These are phyloP conservation scores for Chlamydomonas reinhardtii DNA, from an alignment of 163 green algal species.

Conservation along the genomic window DNA sequence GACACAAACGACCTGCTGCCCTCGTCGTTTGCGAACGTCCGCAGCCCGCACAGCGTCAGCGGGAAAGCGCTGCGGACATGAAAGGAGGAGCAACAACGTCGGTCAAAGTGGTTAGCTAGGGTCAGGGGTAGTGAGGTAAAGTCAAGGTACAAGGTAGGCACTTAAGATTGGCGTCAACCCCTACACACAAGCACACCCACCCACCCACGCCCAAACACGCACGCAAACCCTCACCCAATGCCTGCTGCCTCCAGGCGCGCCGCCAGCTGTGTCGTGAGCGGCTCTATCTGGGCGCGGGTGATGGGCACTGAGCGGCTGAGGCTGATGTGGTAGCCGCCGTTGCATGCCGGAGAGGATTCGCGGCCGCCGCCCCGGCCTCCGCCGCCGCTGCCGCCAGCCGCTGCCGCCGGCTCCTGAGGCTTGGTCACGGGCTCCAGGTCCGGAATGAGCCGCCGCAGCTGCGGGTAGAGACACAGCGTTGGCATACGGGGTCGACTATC, in stretches of 20 bases:
- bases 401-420: neutral
- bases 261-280: conserved; percentile 13
- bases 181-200: no score
- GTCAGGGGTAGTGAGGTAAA: no score
- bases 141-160: no score
- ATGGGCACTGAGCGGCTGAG: conserved; percentile 39
- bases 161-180: no score
- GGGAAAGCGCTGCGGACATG: neutral
- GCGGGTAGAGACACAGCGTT: neutral
- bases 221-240: no score
- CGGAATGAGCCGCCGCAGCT: conserved; percentile 28
- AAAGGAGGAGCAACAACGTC: neutral
- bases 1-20: conserved; percentile 36
- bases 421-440: conserved; percentile 28
- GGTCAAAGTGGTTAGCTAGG: no score
- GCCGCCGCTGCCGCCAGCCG: neutral
- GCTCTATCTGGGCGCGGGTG: conserved; percentile 18
- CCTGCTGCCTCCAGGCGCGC: no score
- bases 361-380: neutral
- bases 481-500: no score
- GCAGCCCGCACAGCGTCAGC: conserved; percentile 11
- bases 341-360: neutral
- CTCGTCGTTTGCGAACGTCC: conserved; percentile 34
- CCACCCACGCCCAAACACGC: no score
- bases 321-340: conserved; percentile 40